Evolutionary conservation across 1,284 basidiomycete genomes (phyloP).

Genomic region (Salmacisia buchloeana): DNA sequence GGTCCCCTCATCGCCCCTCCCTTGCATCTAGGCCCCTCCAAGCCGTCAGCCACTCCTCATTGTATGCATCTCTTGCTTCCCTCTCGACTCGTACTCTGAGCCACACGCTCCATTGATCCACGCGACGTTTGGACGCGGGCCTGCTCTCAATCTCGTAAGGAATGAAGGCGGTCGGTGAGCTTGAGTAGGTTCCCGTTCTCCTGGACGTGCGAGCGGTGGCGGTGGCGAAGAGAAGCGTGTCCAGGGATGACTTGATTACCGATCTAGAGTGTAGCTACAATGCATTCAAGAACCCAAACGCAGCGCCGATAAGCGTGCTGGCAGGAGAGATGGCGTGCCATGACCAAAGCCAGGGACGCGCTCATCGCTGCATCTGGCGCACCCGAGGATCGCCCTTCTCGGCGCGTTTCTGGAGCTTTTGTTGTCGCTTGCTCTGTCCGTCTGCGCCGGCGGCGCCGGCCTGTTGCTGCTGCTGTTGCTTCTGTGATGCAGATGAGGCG

Average conservation of each 20-base stretch:
- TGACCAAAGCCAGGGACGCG: too few species aligned
- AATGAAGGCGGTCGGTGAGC: too few species aligned
- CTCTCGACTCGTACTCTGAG: not conserved
- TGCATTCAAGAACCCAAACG: too few species aligned
- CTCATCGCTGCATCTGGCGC: not conserved
- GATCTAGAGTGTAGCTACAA: too few species aligned
- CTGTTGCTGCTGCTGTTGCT: constrained; percentile 13
- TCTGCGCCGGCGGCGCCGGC: constrained; percentile 18
- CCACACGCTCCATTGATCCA: not conserved
- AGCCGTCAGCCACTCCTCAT: not conserved
- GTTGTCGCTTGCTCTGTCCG: constrained; percentile 41
- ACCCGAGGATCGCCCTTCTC: constrained; percentile 37
- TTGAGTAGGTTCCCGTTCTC: too few species aligned
- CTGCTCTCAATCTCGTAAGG: too few species aligned
- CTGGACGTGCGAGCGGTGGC: too few species aligned
- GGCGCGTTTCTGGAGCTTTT: constrained; percentile 43
- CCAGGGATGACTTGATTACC: too few species aligned
- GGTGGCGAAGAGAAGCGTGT: too few species aligned
- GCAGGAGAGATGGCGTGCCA: too few species aligned
- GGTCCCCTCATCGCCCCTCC: not conserved
- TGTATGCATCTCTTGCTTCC: constrained; percentile 2
- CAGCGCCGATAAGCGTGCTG: too few species aligned
- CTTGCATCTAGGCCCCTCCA: not conserved
- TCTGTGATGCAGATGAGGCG: constrained; percentile 7
- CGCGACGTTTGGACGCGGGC: too few species aligned